phyloP scores from a whole-genome alignment of 1,284 basidiomycete genomes.

The Ganoderma lucidum region DNA sequence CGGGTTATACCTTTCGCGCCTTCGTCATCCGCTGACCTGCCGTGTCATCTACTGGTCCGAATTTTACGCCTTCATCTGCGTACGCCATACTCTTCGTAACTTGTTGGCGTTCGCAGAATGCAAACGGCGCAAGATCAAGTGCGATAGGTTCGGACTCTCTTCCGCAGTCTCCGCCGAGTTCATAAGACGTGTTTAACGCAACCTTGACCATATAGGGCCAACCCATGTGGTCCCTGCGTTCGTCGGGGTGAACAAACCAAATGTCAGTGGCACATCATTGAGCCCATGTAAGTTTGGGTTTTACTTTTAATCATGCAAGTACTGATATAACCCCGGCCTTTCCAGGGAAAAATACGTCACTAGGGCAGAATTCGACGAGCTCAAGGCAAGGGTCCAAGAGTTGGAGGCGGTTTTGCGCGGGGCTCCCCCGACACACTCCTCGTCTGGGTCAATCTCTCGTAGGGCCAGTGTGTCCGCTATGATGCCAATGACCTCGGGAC shows the following conservation, averaged over 20 bases:
- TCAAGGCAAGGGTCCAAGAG: slow-evolving; percentile 49
- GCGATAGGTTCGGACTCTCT: slow-evolving; percentile 55
- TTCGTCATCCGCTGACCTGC: slow-evolving; percentile 23
- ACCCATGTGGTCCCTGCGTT: slow-evolving; percentile 65
- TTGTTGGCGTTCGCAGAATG: slow-evolving; percentile 50
- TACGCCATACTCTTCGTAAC: slow-evolving; percentile 8
- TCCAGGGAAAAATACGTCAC: slow-evolving; percentile 65
- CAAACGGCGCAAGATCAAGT: slow-evolving; percentile 69
- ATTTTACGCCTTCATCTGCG: slow-evolving; percentile 21
- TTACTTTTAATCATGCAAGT: slow-evolving; percentile 11
- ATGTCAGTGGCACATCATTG: slow-evolving; percentile 65
- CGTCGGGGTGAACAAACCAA: slow-evolving; percentile 60
- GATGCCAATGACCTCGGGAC: slow-evolving; percentile 36
- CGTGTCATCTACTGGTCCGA: slow-evolving; percentile 15
- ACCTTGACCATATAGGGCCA: slow-evolving; percentile 45
- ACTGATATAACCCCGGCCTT: slow-evolving; percentile 23
- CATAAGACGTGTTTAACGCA: slow-evolving; percentile 31
- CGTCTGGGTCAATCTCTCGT: slow-evolving; percentile 26
- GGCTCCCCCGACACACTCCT: slow-evolving; percentile 22
- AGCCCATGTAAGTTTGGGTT: slow-evolving; percentile 56
- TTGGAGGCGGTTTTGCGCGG: slow-evolving; percentile 46
- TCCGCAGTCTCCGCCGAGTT: slow-evolving; percentile 32
- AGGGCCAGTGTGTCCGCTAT: slow-evolving; percentile 31
- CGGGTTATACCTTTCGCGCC: neutral
- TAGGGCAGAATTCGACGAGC: slow-evolving; percentile 59